Percentiles rank a stretch among this genome's conserved stretches.
These are phyloP conservation scores for Oryza officinalis DNA, from an alignment of 176 grass and related monocot genomes.

Conservation along the genomic window DNA sequence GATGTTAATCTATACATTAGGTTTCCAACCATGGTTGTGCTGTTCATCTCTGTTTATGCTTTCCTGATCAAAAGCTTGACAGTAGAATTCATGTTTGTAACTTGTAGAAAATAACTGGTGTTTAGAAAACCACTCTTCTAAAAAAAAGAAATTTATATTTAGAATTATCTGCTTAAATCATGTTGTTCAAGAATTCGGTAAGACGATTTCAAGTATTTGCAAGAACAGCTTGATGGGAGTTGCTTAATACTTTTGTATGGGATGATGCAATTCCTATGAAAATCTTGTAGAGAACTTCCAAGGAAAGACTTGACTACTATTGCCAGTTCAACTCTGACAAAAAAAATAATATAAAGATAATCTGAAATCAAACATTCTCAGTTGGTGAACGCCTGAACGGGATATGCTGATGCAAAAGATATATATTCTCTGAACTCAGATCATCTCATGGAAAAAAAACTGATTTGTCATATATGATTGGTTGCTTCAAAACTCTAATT, in stretches of 20 bases:
- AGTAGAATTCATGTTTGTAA: not conserved
- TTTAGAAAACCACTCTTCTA: too few relatives aligned
- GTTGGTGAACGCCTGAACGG: not conserved
- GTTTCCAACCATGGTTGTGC: not conserved
- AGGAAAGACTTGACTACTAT: not conserved
- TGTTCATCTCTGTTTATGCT: not conserved
- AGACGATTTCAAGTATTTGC: too few relatives aligned
- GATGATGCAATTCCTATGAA: too few relatives aligned
- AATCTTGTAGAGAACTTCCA: not conserved
- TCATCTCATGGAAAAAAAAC: not conserved
- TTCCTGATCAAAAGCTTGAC: not conserved
- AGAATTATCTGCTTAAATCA: too few relatives aligned
- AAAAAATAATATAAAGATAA: not conserved
- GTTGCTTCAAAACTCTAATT: slow-evolving; percentile 17
- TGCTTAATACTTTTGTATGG: too few relatives aligned
- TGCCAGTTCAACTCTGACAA: slow-evolving; percentile 11
- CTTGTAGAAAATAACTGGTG: too few relatives aligned
- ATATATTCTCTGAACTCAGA: not conserved
- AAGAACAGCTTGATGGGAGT: too few relatives aligned
- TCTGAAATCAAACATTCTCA: not conserved
- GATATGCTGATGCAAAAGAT: slow-evolving; percentile 24
- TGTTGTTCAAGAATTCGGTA: too few relatives aligned
- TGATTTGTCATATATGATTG: not conserved
- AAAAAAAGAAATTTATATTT: too few relatives aligned
- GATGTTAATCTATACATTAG: not conserved